Percentiles rank a stretch among this genome's conserved stretches.
These are phyloP conservation scores for Nicotiana benthamiana DNA, from an alignment of 257 asterid genomes.

Conservation along the genomic window DNA sequence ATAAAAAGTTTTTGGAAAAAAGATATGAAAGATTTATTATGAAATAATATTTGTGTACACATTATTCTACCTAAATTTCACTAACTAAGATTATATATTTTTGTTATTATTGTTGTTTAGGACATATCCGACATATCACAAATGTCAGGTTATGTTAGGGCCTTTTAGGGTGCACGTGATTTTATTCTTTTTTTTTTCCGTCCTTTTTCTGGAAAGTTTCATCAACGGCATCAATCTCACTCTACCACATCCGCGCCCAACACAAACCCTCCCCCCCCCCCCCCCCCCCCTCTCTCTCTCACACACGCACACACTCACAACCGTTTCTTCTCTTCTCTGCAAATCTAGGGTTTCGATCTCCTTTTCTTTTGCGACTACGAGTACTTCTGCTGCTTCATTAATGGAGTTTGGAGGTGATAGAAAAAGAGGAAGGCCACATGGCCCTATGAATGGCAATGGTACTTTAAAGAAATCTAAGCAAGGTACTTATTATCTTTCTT, in stretches of 20 bases:
- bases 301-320: not conserved
- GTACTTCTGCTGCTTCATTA: not conserved
- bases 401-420: constrained; percentile 57
- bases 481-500: constrained; percentile 25
- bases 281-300: too few species aligned
- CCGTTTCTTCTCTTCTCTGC: not conserved
- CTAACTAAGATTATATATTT: too few species aligned
- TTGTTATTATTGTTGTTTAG: too few species aligned
- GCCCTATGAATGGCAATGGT: constrained; percentile 50
- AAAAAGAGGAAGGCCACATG: constrained; percentile 49
- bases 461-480: constrained; percentile 47
- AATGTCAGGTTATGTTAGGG: too few species aligned
- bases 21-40: too few species aligned
- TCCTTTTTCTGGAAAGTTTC: not conserved
- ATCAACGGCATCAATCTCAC: not conserved
- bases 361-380: not conserved
- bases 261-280: not conserved
- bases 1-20: too few species aligned
- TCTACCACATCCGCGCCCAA: not conserved
- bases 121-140: too few species aligned
- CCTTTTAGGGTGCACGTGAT: not conserved
- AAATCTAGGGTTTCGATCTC: not conserved
- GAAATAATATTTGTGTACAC: too few species aligned
- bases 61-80: too few species aligned
- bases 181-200: not conserved